Evolutionary conservation across 2,329 filamentous ascomycete genomes (phyloP), one percentile per base, ranked within the genome.

Genomic region (Alternaria novae-zelandiae): DNA sequence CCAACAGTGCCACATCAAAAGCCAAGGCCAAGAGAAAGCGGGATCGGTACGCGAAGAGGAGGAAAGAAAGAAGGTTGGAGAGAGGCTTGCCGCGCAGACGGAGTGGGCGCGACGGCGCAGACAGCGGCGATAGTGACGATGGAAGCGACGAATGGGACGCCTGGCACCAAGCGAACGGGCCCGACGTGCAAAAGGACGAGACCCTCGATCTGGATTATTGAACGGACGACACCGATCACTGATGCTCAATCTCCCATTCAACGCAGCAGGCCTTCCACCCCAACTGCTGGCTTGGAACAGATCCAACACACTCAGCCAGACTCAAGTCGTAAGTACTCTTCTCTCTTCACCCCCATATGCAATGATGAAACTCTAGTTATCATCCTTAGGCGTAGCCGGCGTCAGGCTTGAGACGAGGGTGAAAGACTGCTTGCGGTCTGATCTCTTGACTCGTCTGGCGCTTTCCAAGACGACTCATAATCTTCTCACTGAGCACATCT

Each of bases 311-410:
- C 12, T 20, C 21, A 10, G 10, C 46, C 13, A 25, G 28, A 13
- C 12, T 13, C 28, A 30, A 30, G 11, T 30, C 11, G 8, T 73
- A 65, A 50, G 68, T 69, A 20, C 10, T 9, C 45, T 23, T 36
- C 54, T 44, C 21, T 54, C 44, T 61, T 53, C 45, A 36, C 21
- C 25, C 49, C 44, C 59, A 36, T 32, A 26, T 70, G 63, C 66
- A 76, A 91, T 95, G 93, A 96, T 95, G 93, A 96, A 89, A 94
- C 85, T 80, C 81, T 82, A 87, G 83, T 86, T 94, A 94, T 94
- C 93, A 96, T 97, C 93, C 93, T 96, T 96, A 96, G 92, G 85
- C 93, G 87, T 90, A 96, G 74, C 73, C 63, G 54, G 62, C 43
- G 61, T 47, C 50, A 21, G 63, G 61, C 68, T 73, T 72, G 72